A percentile compares a stretch with the other conserved stretches of the same genome.
phyloP scores from a whole-genome alignment of 768 basidiomycete species.

The Mrakia gelida region DNA sequence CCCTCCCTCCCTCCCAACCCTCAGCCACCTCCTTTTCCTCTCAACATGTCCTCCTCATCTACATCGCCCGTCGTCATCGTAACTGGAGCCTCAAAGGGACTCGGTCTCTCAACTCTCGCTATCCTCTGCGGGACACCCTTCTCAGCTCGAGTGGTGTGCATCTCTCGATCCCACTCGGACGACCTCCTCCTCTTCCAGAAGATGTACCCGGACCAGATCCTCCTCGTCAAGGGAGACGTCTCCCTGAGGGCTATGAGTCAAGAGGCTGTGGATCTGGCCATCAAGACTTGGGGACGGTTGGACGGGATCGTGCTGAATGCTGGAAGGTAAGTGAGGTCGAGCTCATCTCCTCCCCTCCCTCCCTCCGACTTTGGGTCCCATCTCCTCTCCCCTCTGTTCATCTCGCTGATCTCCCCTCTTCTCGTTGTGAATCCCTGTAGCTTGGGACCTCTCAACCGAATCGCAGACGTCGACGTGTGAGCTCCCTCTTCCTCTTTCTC shows the following conservation, averaged over 20 bases:
- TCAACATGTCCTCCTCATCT: not conserved
- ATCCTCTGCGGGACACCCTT: constrained; percentile 16
- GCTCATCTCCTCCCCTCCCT: not conserved
- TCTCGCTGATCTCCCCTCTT: too few species aligned
- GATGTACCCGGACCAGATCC: constrained; percentile 8
- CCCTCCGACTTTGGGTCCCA: too few species aligned
- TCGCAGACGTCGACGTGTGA: constrained; percentile 29
- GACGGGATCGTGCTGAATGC: constrained; percentile 25
- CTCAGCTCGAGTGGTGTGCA: constrained; percentile 6
- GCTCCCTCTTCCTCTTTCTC: not conserved
- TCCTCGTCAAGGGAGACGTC: constrained; percentile 28
- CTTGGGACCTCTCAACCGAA: constrained; percentile 18
- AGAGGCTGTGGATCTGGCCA: constrained; percentile 7
- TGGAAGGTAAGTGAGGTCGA: not conserved
- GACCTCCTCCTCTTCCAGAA: constrained; percentile 13
- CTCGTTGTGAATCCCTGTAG: too few species aligned
- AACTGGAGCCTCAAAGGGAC: constrained; percentile 23
- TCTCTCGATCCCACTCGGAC: constrained; percentile 26
- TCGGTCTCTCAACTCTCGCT: constrained; percentile 20
- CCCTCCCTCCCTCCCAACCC: not conserved
- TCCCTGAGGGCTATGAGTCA: not conserved
- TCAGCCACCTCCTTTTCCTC: not conserved
- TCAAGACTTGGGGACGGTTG: constrained; percentile 5
- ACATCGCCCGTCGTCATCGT: constrained; percentile 12
- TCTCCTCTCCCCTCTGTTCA: too few species aligned